Evolutionary conservation across 2,329 filamentous ascomycete genomes (phyloP), one percentile per base, ranked within the genome.

Genomic region (Mollisiaceae sp.): DNA sequence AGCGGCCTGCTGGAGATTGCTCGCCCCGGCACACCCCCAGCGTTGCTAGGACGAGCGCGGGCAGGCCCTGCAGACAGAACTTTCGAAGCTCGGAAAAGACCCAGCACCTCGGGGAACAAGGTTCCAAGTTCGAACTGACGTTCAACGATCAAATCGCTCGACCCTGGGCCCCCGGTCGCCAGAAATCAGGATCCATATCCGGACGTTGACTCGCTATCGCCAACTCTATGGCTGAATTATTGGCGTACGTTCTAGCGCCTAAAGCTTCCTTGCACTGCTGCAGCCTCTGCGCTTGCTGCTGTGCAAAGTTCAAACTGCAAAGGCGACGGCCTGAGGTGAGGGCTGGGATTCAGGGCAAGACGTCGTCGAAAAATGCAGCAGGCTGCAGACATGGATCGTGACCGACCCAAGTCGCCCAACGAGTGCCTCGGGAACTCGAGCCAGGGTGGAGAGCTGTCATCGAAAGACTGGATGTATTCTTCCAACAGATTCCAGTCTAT

Each of bases 21-120:
- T 50, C n/a, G 9, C 45, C 45, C n/a, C 18, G 5, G n/a, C 45
- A 20, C 6, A 50, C 20, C n/a, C n/a, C 45, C n/a, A 41, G 38
- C 38, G 15, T 50, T 50, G 8, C 45, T 12, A 20, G 45, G 45
- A 50, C 8, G 45, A 50, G 45, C 41, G 41, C 41, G n/a, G 11
- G 12, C 12, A 3, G 27, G 27, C n/a, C 45, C n/a, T 50, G 45
- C 45, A 50, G 45, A 24, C 2, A 50, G 45, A 50, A 22, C 12
- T 8, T n/a, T 20, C 11, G 45, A 50, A 63, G 64, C 27, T 43
- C 59, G 36, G 43, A 45, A 57, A 57, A 36, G 24, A 55, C 58
- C 65, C 65, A 65, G 67, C 60, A 56, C 12, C 18, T 60, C 58
- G 67, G 63, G 61, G 63, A 45, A 50, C 65, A 65, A 61, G 67